Base-by-base conservation (phyloP, 2,329 filamentous ascomycete genomes). In the Cordyceps cicadae region DNA sequence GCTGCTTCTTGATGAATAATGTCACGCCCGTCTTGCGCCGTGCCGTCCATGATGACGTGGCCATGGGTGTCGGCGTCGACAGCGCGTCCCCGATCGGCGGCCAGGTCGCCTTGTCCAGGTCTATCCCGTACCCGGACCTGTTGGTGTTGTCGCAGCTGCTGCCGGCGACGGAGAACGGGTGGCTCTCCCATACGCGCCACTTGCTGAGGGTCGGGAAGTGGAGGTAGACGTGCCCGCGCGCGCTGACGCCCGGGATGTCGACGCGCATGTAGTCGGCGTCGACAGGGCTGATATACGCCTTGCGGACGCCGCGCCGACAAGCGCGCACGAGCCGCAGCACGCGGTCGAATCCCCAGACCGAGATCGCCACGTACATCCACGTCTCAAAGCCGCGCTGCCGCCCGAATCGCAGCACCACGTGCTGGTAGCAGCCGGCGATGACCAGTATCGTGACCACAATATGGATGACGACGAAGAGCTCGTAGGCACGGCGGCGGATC, bases 391-490 rank as follows among this genome's bases (percentile, higher is more conserved):
- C 78, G 70, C 75, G 79, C 49, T 74, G 68, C 54, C 72, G 67
- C 5, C 64, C 62, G 62, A 74, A 77, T 1, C 67, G 64, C 12
- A 66, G 60, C 4, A 70, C 66, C 56, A 78, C 72, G 63, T 80
- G 77, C 41, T 72, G 75, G 67, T 70, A 79, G 45, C 69, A 74
- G 9, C 75, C 77, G 2, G 74, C 70, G 4, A 81, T 58, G 11
- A 72, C 65, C 3, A 80, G 62, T 11, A 76, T 68, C 0, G 76
- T 69, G 0, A 79, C 52, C 2, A 73, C 61, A 37, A 80, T 71
- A 57, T 80, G 78, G 11, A 67, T 62, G n/a, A 72, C 62, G 2
- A 80, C 67, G 65, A 81, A 81, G 1, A 75, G 26, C 67, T 79
- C 76, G 67, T 76, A 79, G 9, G 66, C 64, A 50, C 63, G 67